A percentile compares a stretch with the other conserved stretches of the same genome.
phyloP scores from a whole-genome alignment of 768 basidiomycete species.

The Neoboletus subvelutipes region DNA sequence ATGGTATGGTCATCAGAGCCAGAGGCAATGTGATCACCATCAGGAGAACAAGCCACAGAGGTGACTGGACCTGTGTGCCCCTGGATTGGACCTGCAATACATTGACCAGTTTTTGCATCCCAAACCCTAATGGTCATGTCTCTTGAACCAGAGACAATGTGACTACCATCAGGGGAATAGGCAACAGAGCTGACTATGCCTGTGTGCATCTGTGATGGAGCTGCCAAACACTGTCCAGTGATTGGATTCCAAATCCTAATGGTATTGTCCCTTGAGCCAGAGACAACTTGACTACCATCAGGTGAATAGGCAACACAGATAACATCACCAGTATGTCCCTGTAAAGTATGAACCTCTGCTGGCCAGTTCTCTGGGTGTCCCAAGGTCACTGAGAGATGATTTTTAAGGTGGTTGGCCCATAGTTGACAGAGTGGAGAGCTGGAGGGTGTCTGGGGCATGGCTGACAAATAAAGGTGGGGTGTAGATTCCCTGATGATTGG shows the following conservation, averaged over 20 bases:
- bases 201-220: constrained; percentile 3
- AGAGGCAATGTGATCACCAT: constrained; percentile 23
- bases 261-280: constrained; percentile 23
- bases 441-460: constrained; percentile 34
- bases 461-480: constrained; percentile 42
- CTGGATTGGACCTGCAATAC: constrained; percentile 12
- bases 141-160: constrained; percentile 15
- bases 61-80: constrained; percentile 5
- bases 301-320: constrained; percentile 23
- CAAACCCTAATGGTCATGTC: constrained; percentile 19
- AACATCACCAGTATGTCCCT: constrained; percentile 15
- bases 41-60: constrained; percentile 19
- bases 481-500: constrained; percentile 30
- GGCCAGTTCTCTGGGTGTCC: constrained; percentile 16
- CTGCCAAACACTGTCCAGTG: constrained; percentile 15
- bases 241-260: constrained; percentile 21
- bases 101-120: constrained; percentile 18
- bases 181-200: not conserved
- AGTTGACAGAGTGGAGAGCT: constrained; percentile 24
- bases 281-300: constrained; percentile 24
- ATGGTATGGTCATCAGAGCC: constrained; percentile 15
- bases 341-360: constrained; percentile 15
- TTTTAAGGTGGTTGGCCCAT: constrained; percentile 22
- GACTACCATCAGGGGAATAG: constrained; percentile 28
- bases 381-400: constrained; percentile 10